Evolutionary conservation across 2,329 filamentous ascomycete genomes (phyloP).

Genomic region (Diaporthe citriasiana): DNA sequence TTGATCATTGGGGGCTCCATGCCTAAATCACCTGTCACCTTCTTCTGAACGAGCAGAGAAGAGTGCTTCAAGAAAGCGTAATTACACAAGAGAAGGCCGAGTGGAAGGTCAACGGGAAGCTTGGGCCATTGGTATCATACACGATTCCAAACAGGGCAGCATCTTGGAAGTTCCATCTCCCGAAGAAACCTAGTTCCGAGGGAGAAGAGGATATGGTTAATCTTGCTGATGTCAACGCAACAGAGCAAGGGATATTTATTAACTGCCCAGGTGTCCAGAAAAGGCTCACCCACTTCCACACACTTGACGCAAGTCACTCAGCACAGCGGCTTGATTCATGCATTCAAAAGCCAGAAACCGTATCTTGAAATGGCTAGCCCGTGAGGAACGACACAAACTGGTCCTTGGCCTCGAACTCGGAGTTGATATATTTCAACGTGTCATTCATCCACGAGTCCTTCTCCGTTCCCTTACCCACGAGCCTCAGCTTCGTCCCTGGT

Average conservation of each 20-base stretch:
- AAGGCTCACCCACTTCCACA: background rate
- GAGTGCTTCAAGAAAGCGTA: background rate
- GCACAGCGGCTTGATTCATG: background rate
- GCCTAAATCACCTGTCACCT: background rate
- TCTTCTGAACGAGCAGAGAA: background rate
- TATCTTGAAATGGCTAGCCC: background rate
- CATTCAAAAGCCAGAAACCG: background rate
- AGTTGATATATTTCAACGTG: slow-evolving; percentile 43
- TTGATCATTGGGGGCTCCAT: background rate
- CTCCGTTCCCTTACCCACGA: slow-evolving; percentile 42
- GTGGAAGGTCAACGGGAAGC: background rate
- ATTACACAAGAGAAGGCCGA: background rate
- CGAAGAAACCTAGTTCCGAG: background rate
- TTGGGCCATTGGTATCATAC: background rate
- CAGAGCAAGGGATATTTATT: background rate
- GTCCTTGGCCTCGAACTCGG: slow-evolving; percentile 32
- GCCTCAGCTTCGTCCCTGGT: slow-evolving; percentile 28
- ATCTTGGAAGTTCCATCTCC: no score
- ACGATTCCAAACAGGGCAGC: background rate
- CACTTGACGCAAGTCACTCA: background rate
- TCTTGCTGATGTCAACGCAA: background rate
- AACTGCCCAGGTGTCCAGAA: background rate
- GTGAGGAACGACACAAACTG: slow-evolving; percentile 26
- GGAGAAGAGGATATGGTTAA: background rate
- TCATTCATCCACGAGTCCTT: slow-evolving; percentile 44